Base-by-base conservation (phyloP, 163 green algal genomes). In the Prototheca cutis region DNA sequence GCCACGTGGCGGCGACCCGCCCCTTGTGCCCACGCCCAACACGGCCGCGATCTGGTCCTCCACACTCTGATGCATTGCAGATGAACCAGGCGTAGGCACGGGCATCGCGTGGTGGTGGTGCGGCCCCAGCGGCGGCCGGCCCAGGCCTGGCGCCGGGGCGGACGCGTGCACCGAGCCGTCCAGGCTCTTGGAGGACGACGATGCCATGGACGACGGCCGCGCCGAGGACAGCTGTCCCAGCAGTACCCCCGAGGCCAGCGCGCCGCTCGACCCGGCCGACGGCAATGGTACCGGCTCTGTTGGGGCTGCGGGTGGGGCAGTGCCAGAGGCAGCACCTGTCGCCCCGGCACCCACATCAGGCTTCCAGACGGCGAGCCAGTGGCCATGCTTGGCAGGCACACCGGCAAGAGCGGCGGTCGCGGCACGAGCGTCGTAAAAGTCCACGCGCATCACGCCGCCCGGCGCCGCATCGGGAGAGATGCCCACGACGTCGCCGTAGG, bases 341-440 rank as follows among this genome's bases (percentile, higher is more conserved):
- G n/a, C n/a, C n/a, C n/a, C n/a, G n/a, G n/a, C n/a, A n/a, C n/a
- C n/a, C n/a, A n/a, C n/a, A n/a, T n/a, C n/a, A n/a, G n/a, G n/a
- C n/a, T n/a, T n/a, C n/a, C n/a, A n/a, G n/a, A n/a, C n/a, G n/a
- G n/a, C n/a, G n/a, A n/a, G n/a, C n/a, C n/a, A n/a, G n/a, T n/a
- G n/a, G n/a, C n/a, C n/a, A n/a, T n/a, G n/a, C n/a, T n/a, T n/a
- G 18, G 53, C 63, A 1, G 34, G 17, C 18, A 66, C 55, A 58
- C 39, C 58, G 40, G 67, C 34, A 40, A 78, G 31, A 10, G 67
- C 71, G 2, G 68, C 23, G 67, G 80, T 21, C 76, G 72, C 65
- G 94, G 62, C 3, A 79, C 89, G 76, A 5, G 80, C 74, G 63
- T 97, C 90, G 58, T 88, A 97, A 40, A 85, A 97, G 64, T 95